Percentiles rank a stretch among this genome's conserved stretches.
These are phyloP conservation scores for Teratosphaeria gauchensis DNA, from an alignment of 2,329 filamentous ascomycete genomes.

Conservation along the genomic window DNA sequence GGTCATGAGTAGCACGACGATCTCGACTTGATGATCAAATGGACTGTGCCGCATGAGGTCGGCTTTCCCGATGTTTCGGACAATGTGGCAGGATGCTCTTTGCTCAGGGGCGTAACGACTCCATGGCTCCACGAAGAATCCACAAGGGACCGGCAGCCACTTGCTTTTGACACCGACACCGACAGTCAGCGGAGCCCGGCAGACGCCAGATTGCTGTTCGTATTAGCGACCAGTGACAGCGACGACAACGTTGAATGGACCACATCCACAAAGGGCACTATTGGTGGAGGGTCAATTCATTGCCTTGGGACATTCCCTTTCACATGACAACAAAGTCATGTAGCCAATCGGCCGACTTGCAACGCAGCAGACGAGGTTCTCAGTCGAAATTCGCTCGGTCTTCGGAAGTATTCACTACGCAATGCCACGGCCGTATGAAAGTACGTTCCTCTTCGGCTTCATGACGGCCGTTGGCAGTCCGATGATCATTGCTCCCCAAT, in stretches of 20 bases:
- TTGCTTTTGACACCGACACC: neutral
- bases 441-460: neutral
- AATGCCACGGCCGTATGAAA: neutral
- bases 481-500: neutral
- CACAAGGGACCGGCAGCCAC: neutral
- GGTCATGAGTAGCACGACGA: neutral
- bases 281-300: neutral
- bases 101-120: neutral
- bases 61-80: neutral
- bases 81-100: neutral
- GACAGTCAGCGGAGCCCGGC: neutral
- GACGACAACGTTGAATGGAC: neutral
- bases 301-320: neutral
- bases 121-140: neutral
- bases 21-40: neutral
- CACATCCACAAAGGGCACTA: neutral
- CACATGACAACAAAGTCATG: neutral
- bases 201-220: neutral
- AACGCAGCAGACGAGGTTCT: neutral
- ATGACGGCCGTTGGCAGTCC: neutral
- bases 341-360: neutral
- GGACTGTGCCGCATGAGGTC: neutral
- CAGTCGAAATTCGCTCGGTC: too few species aligned
- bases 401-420: too few species aligned
- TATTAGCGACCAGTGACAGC: neutral